Base-by-base conservation (phyloP, 768 basidiomycete species). In the Lactifluus rugatus region DNA sequence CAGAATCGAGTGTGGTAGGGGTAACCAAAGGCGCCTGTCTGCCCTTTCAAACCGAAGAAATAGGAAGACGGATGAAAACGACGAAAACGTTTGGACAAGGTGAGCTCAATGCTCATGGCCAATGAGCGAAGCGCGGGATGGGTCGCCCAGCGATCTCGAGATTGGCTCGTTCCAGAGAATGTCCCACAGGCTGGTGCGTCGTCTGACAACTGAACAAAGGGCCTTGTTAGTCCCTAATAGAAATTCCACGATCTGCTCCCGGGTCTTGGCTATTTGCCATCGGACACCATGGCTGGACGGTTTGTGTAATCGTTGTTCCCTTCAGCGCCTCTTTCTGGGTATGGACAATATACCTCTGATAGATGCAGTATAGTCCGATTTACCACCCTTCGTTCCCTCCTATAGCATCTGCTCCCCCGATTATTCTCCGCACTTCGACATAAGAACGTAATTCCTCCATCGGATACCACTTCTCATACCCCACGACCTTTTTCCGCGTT, bases 301-400 rank as follows among this genome's bases (percentile, higher is more conserved):
- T 89, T 61, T 91, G 90, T 64, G 89, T n/a, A 92, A 71, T 81
- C 89, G 1, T 77, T 84, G 8, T 90, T 92, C 69, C 78, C 89
- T 89, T 85, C 37, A 34, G 73, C 54, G 6, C 11, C 21, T 41
- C 17, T 28, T n/a, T 41, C 46, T 9, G 1, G 28, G 7, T 6
- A 19, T 1, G n/a, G 10, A 9, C n/a, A 1, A 4, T 39, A 37
- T 55, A 57, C n/a, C 23, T 61, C 28, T 52, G 39, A 53, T n/a
- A 31, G 28, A 31, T 4, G 28, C 9, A 31, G 28, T 4, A 0
- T 82, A 87, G 23, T 78, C 78, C n/a, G 89, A 91, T 68, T 74
- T 89, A 9, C 70, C 81, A 19, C 74, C 73, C 34, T 74, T 28
- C 76, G 19, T 72, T 73, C 7, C 77, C 77, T 11, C 77, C 79